phyloP scores from a whole-genome alignment of 257 asterid genomes.

The Haberlea rhodopensis region DNA sequence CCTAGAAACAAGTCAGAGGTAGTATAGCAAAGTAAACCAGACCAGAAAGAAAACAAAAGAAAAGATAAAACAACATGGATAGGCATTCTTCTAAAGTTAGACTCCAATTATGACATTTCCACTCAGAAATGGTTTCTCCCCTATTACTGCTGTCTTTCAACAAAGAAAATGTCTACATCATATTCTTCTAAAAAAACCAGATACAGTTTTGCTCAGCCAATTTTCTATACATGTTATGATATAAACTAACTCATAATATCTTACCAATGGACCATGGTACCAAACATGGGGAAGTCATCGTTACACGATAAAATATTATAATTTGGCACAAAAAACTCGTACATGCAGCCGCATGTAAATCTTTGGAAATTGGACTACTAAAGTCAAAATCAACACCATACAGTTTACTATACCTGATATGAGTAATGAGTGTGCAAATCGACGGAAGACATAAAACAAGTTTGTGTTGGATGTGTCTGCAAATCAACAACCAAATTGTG shows the following conservation, averaged over 20 bases:
- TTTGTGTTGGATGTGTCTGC: conserved; percentile 99
- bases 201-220: background rate
- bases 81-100: background rate
- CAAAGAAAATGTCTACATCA: background rate
- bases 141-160: background rate
- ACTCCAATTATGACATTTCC: background rate
- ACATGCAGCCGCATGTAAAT: background rate
- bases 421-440: conserved; percentile 99
- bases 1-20: conserved; percentile 31
- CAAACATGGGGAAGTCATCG: background rate
- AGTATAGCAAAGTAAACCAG: background rate
- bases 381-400: conserved; percentile 19
- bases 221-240: background rate
- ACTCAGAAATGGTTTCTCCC: background rate
- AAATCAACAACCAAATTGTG: conserved; percentile 34
- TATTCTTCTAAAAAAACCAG: background rate
- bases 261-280: background rate
- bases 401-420: conserved; percentile 64
- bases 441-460: conserved; percentile 96
- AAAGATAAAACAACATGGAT: background rate
- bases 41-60: background rate
- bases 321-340: background rate
- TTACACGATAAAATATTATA: background rate
- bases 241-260: background rate
- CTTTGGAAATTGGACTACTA: conserved; percentile 6